Percentiles rank a stretch among this genome's conserved stretches.
Conservation (phyloP, 352 stramenopile genomes). For the Phytopythium chamaehyphon region DNA sequence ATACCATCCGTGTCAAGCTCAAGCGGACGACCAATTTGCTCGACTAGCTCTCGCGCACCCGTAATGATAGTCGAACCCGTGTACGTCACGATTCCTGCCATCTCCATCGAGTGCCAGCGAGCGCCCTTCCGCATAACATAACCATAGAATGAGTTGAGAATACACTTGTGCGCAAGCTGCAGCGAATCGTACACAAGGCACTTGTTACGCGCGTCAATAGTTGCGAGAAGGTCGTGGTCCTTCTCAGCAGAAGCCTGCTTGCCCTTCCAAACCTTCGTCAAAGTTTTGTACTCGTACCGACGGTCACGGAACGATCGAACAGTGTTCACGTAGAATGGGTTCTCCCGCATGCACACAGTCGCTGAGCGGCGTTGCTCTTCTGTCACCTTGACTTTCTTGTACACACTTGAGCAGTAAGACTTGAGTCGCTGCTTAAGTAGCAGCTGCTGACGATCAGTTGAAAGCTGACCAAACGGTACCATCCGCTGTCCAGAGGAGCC, state of each 20-base stretch:
- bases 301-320: conserved; percentile 98
- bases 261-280: conserved; percentile 95
- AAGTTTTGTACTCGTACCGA: conserved; percentile 98
- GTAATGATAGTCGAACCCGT: conserved; percentile 98
- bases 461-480: conserved; percentile 60
- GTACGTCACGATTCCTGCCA: conserved; percentile 99
- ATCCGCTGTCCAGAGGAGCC: conserved; percentile 8
- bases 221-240: conserved; percentile 76
- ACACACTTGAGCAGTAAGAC: conserved; percentile 96
- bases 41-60: conserved; percentile 90
- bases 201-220: conserved; percentile 87
- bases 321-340: conserved; percentile 99
- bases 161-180: conserved; percentile 99
- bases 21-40: conserved; percentile 95
- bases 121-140: conserved; percentile 99
- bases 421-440: conserved; percentile 82
- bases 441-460: conserved; percentile 52
- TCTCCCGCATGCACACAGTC: conserved; percentile 99
- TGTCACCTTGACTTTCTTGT: conserved; percentile 97
- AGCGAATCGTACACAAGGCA: conserved; percentile 97
- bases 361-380: conserved; percentile 92
- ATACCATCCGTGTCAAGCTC: conserved; percentile 99
- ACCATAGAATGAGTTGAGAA: conserved; percentile 99
- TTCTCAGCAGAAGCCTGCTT: conserved; percentile 78
- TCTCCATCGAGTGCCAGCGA: conserved; percentile 99